Evolutionary conservation across 1,284 basidiomycete species (phyloP).

Genomic region (Cutaneotrichosporon dermatis): DNA sequence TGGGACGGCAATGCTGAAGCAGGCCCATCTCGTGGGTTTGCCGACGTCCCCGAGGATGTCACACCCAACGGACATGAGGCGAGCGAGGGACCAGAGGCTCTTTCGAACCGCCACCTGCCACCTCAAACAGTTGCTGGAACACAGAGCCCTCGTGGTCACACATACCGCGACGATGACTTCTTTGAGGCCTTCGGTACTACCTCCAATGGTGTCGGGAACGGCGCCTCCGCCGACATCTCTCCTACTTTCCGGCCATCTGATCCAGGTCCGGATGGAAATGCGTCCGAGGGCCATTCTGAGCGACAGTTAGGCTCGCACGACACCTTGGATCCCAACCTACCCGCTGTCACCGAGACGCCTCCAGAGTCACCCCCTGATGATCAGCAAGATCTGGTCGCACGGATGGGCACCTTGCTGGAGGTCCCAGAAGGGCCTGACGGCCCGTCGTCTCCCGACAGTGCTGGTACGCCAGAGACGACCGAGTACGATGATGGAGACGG

Average conservation of each 20-base stretch:
- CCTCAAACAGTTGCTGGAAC: too few species aligned
- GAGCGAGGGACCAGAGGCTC: too few species aligned
- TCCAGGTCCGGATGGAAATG: slow-evolving; percentile 7
- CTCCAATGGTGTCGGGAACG: neutral
- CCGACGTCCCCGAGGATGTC: slow-evolving; percentile 11
- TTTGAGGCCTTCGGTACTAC: slow-evolving; percentile 6
- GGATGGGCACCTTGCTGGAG: neutral
- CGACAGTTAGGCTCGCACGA: neutral
- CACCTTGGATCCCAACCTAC: neutral
- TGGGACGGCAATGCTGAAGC: slow-evolving; percentile 7
- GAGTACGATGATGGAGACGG: neutral
- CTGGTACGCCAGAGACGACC: neutral
- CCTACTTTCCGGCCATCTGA: slow-evolving; percentile 14
- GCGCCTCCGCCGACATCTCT: neutral
- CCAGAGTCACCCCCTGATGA: neutral
- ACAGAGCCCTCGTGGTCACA: neutral
- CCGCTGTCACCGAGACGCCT: neutral
- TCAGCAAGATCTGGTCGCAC: neutral
- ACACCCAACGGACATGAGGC: too few species aligned
- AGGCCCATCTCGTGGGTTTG: slow-evolving; percentile 7
- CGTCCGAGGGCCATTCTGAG: neutral
- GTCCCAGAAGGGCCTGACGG: neutral
- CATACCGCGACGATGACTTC: neutral
- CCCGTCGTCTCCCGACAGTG: slow-evolving; percentile 1
- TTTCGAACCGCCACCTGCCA: slow-evolving; percentile 57